Conservation (phyloP, 306 rosid species). For the Sicyos edulis region DNA sequence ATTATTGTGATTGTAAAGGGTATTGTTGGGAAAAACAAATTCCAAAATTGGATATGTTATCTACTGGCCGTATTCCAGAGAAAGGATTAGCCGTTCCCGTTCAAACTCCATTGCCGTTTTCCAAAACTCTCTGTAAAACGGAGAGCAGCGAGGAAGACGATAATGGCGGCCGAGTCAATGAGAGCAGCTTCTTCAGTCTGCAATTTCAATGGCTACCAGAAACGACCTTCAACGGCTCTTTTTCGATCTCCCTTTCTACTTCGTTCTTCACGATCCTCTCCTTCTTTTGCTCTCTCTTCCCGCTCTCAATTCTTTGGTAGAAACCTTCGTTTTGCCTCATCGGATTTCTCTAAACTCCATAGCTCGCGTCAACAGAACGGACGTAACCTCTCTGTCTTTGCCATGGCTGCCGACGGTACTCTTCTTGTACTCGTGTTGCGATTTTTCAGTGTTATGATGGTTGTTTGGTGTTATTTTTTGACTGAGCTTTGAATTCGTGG, state of each 20-base stretch:
- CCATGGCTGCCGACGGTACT: slow-evolving; percentile 78
- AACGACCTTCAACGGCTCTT: slow-evolving; percentile 40
- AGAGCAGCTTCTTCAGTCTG: slow-evolving; percentile 42
- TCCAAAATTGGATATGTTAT: neutral
- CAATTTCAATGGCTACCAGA: slow-evolving; percentile 54
- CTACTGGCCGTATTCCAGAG: neutral
- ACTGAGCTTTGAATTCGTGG: too few species aligned
- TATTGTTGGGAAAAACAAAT: too few species aligned
- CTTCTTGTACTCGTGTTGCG: neutral
- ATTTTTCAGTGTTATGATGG: too few species aligned
- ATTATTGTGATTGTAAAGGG: too few species aligned
- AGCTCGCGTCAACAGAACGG: slow-evolving; percentile 31
- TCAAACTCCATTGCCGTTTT: neutral
- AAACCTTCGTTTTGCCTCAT: slow-evolving; percentile 30
- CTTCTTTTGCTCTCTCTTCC: slow-evolving; percentile 42
- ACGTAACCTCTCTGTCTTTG: slow-evolving; percentile 50
- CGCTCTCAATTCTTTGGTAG: slow-evolving; percentile 49
- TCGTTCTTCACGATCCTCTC: slow-evolving; percentile 38
- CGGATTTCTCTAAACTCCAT: slow-evolving; percentile 27
- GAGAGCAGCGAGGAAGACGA: neutral
- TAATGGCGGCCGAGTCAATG: slow-evolving; percentile 66
- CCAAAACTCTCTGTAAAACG: neutral
- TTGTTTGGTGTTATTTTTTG: too few species aligned
- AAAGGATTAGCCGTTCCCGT: neutral
- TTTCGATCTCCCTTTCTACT: slow-evolving; percentile 42